Base-by-base conservation (phyloP, 805 yeast genomes). In the Candida succiphila region DNA sequence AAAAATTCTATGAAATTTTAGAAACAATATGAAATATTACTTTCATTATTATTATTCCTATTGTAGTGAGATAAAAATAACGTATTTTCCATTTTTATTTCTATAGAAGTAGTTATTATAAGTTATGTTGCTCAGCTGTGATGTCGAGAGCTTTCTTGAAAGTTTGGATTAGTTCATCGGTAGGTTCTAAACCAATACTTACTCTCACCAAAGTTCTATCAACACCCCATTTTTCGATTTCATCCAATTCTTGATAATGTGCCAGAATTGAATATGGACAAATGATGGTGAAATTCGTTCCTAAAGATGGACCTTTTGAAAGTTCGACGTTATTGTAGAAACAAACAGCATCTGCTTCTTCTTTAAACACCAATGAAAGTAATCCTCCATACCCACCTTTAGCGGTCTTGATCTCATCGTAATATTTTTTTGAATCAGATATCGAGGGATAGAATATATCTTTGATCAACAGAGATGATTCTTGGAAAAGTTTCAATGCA, bases 201-300 rank as follows among this genome's bases (percentile, higher is more conserved):
- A 88, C 67, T 51, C 96, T 67, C 31, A 88, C 76, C 40, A 88
- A 59, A 49, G 79, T 69, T 38, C 76, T 62, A 50, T 84, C 94
- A 22, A 87, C 84, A 2, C 92, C 95, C 78, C 85, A 87, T 45
- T 74, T 63, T 32, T 70, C 83, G 17, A 83, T 78, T 48, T 77
- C 86, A 38, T 84, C 89, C 36, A 86, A 59, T 54, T 87, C 95
- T 35, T 65, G 68, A 54, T 75, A 85, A 54, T 87, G 95, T 3
- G 95, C 95, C 38, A 88, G 63, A 30, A 88, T 72, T 6, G 95
- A 70, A 56, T 88, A 88, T 7, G 96, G 96, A 52, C 94, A 87
- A 5, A 87, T 87, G 45, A 87, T 63, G 0, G 94, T 80, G 60
- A 85, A 84, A 57, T 83, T 87, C 1, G 95, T 85, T 10, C 96